Conservation (phyloP, 257 asterid genomes). For the Gynochthodes officinalis region DNA sequence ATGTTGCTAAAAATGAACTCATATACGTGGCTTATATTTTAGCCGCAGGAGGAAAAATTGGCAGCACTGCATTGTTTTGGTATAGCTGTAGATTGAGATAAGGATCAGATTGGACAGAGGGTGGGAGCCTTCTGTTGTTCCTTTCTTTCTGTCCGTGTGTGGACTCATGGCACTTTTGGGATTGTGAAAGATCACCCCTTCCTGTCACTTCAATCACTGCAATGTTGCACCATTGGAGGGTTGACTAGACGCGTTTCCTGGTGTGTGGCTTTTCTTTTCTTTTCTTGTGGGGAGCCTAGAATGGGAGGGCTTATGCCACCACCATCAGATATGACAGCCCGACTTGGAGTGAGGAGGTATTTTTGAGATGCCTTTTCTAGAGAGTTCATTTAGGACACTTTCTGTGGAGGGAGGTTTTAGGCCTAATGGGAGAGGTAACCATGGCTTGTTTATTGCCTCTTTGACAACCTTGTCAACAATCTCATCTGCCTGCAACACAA, state of each 20-base stretch:
- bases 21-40: slow-evolving; percentile 17
- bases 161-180: not conserved
- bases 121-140: slow-evolving; percentile 2
- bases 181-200: no score
- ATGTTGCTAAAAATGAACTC: slow-evolving; percentile 1
- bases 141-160: slow-evolving; percentile 1
- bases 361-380: slow-evolving; percentile 40
- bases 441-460: slow-evolving; percentile 48
- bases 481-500: slow-evolving; percentile 39
- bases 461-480: slow-evolving; percentile 38
- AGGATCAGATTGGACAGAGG: not conserved
- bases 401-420: slow-evolving; percentile 50
- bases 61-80: slow-evolving; percentile 1
- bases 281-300: not conserved
- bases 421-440: slow-evolving; percentile 49
- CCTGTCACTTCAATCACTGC: no score
- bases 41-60: slow-evolving; percentile 19
- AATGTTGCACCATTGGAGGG: not conserved
- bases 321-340: slow-evolving; percentile 10
- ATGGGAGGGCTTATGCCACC: not conserved
- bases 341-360: slow-evolving; percentile 24
- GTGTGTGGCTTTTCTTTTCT: not conserved
- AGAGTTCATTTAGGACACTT: slow-evolving; percentile 38
- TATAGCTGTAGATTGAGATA: not conserved
- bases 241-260: not conserved